Conservation (phyloP, 352 stramenopile genomes). For the Pythium utonaiense region DNA sequence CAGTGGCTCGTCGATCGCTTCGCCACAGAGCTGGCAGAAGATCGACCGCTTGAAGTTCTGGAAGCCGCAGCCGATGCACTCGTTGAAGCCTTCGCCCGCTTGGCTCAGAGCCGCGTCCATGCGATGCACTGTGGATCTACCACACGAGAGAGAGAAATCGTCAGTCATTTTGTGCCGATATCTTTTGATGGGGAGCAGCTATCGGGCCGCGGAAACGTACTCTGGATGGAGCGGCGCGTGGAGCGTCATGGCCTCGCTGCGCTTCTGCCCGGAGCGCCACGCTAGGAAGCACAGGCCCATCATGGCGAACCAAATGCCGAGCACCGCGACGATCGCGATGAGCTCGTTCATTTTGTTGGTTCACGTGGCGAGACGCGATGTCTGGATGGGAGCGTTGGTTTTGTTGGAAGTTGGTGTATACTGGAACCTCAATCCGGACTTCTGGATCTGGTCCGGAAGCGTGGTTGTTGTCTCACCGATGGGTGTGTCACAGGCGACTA, state of each 20-base stretch:
- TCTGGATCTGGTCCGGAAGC: neutral
- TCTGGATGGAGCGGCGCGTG: constrained; percentile 23
- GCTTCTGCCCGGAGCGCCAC: constrained; percentile 11
- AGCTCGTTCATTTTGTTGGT: constrained; percentile 13
- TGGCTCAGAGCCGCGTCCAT: constrained; percentile 36
- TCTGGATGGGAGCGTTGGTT: too few species aligned
- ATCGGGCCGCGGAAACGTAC: constrained; percentile 4
- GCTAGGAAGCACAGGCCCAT: constrained; percentile 9
- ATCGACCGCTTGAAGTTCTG: constrained; percentile 42
- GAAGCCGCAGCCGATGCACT: constrained; percentile 33
- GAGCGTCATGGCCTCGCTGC: constrained; percentile 13
- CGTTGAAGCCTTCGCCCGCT: constrained; percentile 37
- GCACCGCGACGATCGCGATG: constrained; percentile 11
- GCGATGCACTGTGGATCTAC: constrained; percentile 26
- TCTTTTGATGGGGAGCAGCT: neutral
- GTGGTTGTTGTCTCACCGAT: too few species aligned
- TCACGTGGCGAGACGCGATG: too few species aligned
- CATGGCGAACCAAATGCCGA: constrained; percentile 19
- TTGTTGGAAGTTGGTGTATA: neutral
- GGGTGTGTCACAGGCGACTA: too few species aligned
- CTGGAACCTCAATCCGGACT: neutral
- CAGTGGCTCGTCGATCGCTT: constrained; percentile 15
- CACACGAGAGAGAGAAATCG: neutral
- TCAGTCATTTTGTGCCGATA: neutral
- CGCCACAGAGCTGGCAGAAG: constrained; percentile 40